Base-by-base conservation (phyloP, 2,329 filamentous ascomycete species). In the Thielaviopsis euricoi region DNA sequence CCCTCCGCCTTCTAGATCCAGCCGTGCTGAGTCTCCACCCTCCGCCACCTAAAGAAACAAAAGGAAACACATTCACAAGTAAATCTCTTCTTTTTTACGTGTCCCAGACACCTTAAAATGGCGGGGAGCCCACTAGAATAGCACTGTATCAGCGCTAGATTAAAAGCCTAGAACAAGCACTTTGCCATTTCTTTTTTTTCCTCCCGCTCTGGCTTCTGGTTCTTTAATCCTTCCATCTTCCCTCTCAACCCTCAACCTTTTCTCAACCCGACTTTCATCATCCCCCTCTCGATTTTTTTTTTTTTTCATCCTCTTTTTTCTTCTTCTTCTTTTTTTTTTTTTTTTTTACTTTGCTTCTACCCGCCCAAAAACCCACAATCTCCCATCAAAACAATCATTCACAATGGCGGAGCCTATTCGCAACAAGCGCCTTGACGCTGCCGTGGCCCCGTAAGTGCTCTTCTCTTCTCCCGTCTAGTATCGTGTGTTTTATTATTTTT, bases 351-450 rank as follows among this genome's bases (percentile, higher is more conserved):
- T 51, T 48, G 21, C 54, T 26, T 33, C 46, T 29, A 26, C 54
- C 26, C 29, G 26, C 29, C n/a, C n/a, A n/a, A n/a, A 40, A 49
- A 25, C 60, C 58, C 59, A 61, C 58, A 60, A 58, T 63, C 64
- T 62, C 62, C 61, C 60, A 60, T 64, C 62, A 61, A 65, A 59
- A 62, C 57, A 57, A 63, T 59, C 59, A 58, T 63, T 61, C 62
- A 65, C 65, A 65, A 81, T 82, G 78, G 78, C 79, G 66, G 79
- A 82, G 69, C 79, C 79, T 62, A 82, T 82, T 68, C 79, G 78
- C 71, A 80, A 79, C 71, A 81, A 81, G 71, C 77, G 79, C 65
- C 71, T 75, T 61, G 79, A 82, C 65, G 68, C 74, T 66, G 69
- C 73, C 63, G 72, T 73, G 70, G 79, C 79, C 65, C 79, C 79